phyloP scores from a whole-genome alignment of 371 early-diverging fungal species.

The Mortierella sp. region DNA sequence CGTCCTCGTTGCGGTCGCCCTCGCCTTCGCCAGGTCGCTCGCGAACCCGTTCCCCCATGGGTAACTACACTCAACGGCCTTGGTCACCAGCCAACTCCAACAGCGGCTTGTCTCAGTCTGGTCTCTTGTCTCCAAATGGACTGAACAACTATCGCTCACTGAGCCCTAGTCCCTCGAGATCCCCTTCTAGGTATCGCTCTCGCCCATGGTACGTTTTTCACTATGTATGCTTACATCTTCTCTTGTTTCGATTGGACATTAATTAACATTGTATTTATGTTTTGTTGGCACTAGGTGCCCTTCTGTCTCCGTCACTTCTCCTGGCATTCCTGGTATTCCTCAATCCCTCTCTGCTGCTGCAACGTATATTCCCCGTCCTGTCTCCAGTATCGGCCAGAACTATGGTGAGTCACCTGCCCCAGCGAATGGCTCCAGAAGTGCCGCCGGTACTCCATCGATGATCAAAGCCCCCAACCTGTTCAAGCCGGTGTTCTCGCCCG shows the following conservation, averaged over 20 bases:
- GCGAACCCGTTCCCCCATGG: constrained; percentile 31
- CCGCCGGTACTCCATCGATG: constrained; percentile 37
- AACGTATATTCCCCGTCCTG: constrained; percentile 44
- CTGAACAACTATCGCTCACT: constrained; percentile 48
- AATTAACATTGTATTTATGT: background rate
- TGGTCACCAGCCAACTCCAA: constrained; percentile 54
- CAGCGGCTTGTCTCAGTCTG: constrained; percentile 37
- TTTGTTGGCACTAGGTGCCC: constrained; percentile 37
- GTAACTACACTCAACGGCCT: constrained; percentile 39
- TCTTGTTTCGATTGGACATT: background rate
- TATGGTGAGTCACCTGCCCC: constrained; percentile 30
- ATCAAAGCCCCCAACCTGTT: constrained; percentile 17
- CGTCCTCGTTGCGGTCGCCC: constrained; percentile 25
- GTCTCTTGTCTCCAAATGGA: constrained; percentile 19
- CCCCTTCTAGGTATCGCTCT: constrained; percentile 27
- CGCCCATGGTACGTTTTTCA: constrained; percentile 39
- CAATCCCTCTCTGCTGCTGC: constrained; percentile 23
- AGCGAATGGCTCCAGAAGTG: constrained; percentile 21
- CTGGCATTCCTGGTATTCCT: constrained; percentile 54
- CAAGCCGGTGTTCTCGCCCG: constrained; percentile 48
- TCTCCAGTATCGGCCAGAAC: constrained; percentile 32
- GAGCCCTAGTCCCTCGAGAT: constrained; percentile 50
- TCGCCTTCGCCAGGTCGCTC: constrained; percentile 35
- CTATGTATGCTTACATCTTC: background rate
- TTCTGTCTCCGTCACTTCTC: constrained; percentile 42